Percentiles rank a stretch among this genome's conserved stretches.
Conservation (phyloP, 2,329 filamentous ascomycete species). For the Colletotrichum salicis region DNA sequence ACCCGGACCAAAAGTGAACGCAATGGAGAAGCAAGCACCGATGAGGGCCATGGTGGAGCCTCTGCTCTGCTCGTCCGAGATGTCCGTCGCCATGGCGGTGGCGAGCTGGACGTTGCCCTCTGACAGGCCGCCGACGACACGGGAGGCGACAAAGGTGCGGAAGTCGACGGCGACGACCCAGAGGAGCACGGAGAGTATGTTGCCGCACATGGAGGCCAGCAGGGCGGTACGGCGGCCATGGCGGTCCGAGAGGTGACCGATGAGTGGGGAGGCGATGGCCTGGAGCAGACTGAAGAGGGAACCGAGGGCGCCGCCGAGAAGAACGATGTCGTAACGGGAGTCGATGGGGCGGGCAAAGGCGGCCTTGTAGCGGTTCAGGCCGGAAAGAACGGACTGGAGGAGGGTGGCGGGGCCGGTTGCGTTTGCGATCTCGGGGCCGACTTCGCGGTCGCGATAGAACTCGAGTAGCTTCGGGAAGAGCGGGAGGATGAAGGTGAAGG, state of each 20-base stretch:
- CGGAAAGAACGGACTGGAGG: constrained; percentile 81
- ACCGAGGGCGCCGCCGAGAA: constrained; percentile 91
- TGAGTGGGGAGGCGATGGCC: constrained; percentile 90
- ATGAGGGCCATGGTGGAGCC: constrained; percentile 96
- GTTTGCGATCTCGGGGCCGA: constrained; percentile 53
- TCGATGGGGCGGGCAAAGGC: constrained; percentile 93
- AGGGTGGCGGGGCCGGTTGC: constrained; percentile 68
- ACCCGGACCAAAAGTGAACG: constrained; percentile 95
- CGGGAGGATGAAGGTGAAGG: constrained; percentile 97
- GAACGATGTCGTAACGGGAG: constrained; percentile 94
- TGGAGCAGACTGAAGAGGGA: constrained; percentile 95
- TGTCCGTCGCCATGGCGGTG: constrained; percentile 95
- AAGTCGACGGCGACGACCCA: constrained; percentile 97
- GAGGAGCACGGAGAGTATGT: constrained; percentile 90
- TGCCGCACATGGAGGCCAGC: constrained; percentile 90
- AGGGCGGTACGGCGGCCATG: constrained; percentile 89
- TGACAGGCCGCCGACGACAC: constrained; percentile 90
- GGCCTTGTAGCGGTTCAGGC: constrained; percentile 94
- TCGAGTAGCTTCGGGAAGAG: constrained; percentile 95
- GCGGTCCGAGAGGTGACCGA: constrained; percentile 87
- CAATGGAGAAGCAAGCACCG: constrained; percentile 94
- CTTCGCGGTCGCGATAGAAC: constrained; percentile 92
- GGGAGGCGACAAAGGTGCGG: constrained; percentile 92
- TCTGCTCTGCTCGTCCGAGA: constrained; percentile 85
- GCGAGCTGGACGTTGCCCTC: constrained; percentile 98